These are phyloP conservation scores for Pythium diclinum DNA, from an alignment of 352 stramenopile genomes.

Conservation along the genomic window DNA sequence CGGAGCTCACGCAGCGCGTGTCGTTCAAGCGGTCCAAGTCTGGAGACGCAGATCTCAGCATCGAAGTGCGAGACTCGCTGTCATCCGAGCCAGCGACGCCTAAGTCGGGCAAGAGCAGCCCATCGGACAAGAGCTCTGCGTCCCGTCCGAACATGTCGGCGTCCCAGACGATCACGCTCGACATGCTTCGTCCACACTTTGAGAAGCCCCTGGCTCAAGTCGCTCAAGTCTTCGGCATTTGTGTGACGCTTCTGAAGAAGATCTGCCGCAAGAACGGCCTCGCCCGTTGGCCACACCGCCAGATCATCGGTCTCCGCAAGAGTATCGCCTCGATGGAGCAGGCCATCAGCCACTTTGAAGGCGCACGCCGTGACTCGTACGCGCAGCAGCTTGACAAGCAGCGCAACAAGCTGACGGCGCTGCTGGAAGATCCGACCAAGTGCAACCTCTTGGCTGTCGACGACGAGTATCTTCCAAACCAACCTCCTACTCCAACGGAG, in stretches of 20 bases:
- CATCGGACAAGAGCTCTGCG: conserved; percentile 16
- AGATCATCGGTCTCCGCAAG: conserved; percentile 86
- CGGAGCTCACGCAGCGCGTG: conserved; percentile 19
- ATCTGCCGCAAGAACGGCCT: conserved; percentile 81
- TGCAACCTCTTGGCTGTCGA: conserved; percentile 42
- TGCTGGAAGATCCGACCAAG: conserved; percentile 62
- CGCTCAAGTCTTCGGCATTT: conserved; percentile 74
- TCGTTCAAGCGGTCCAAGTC: conserved; percentile 31
- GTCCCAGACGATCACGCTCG: conserved; percentile 76
- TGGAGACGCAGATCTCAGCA: conserved; percentile 8
- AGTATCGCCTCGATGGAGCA: conserved; percentile 86
- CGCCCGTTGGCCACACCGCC: conserved; percentile 76
- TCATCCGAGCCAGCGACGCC: conserved; percentile 14
- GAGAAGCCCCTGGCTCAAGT: conserved; percentile 81
- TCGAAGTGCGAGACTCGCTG: conserved; percentile 12
- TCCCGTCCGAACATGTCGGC: conserved; percentile 64
- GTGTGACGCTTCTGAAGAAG: conserved; percentile 84
- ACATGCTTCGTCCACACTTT: conserved; percentile 81
- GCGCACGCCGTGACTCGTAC: conserved; percentile 61
- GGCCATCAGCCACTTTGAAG: conserved; percentile 76
- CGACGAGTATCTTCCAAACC: conserved; percentile 25
- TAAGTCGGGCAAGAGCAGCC: conserved; percentile 10
- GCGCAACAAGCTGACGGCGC: conserved; percentile 61
- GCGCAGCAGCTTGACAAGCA: conserved; percentile 71
- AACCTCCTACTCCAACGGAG: background rate